A percentile compares a stretch with the other conserved stretches of the same genome.
phyloP scores from a whole-genome alignment of 805 yeast species.

The Ogataea methanolica region DNA sequence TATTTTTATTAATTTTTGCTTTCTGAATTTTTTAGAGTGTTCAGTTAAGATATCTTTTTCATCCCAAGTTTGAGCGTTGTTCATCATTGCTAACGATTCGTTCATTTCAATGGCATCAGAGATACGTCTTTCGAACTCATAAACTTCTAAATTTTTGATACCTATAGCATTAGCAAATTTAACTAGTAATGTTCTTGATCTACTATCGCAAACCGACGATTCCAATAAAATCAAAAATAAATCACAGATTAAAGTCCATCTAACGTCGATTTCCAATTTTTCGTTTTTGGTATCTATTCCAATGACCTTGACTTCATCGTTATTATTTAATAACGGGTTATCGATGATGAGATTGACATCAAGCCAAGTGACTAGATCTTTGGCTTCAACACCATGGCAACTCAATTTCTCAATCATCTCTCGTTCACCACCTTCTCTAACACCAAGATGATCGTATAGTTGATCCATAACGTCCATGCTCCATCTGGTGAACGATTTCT shows the following conservation, averaged over 20 bases:
- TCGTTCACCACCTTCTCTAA: slow-evolving; percentile 63
- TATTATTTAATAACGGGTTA: slow-evolving; percentile 40
- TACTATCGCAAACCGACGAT: slow-evolving; percentile 82
- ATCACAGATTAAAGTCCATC: slow-evolving; percentile 95
- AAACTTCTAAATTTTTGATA: slow-evolving; percentile 61
- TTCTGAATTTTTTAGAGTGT: slow-evolving; percentile 62
- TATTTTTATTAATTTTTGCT: slow-evolving; percentile 73
- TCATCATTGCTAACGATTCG: slow-evolving; percentile 36
- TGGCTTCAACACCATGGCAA: slow-evolving; percentile 72
- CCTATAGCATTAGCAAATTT: slow-evolving; percentile 60
- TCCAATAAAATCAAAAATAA: slow-evolving; percentile 73
- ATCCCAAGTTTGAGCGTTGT: slow-evolving; percentile 57
- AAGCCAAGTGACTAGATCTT: slow-evolving; percentile 65
- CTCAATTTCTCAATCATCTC: slow-evolving; percentile 84
- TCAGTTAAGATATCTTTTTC: slow-evolving; percentile 63
- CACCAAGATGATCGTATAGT: slow-evolving; percentile 76
- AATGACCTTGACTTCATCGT: slow-evolving; percentile 13
- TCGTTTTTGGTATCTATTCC: slow-evolving; percentile 27
- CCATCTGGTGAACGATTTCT: slow-evolving; percentile 83
- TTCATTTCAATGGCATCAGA: slow-evolving; percentile 86
- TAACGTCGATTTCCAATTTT: slow-evolving; percentile 61
- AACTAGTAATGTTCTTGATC: slow-evolving; percentile 78
- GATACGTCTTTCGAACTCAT: slow-evolving; percentile 85
- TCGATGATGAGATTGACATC: slow-evolving; percentile 36
- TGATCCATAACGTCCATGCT: slow-evolving; percentile 65